Percentiles rank a stretch among this genome's conserved stretches.
phyloP scores from a whole-genome alignment of 208 protist genomes.

The Trypanosoma boissoni region DNA sequence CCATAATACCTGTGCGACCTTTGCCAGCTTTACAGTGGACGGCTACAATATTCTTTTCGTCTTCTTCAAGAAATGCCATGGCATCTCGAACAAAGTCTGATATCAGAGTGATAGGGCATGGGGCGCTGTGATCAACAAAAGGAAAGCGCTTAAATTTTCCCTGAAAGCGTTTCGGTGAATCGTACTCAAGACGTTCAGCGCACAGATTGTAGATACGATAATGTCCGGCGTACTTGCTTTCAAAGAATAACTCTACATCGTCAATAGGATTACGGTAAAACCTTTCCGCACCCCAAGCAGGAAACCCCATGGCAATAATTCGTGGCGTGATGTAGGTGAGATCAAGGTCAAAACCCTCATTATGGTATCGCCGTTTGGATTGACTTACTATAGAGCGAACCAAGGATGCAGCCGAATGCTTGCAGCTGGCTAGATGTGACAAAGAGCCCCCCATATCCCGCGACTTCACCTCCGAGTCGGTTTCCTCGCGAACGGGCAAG shows the following conservation, averaged over 20 bases:
- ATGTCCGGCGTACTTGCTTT: slow-evolving; percentile 77
- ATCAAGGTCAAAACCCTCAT: slow-evolving; percentile 92
- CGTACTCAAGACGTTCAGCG: slow-evolving; percentile 80
- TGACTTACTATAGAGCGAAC: slow-evolving; percentile 84
- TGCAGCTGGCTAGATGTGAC: slow-evolving; percentile 1
- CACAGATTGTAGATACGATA: slow-evolving; percentile 95
- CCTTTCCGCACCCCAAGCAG: slow-evolving; percentile 80
- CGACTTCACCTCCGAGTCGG: slow-evolving; percentile 1
- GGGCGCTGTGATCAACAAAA: slow-evolving; percentile 96
- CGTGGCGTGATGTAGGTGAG: slow-evolving; percentile 90
- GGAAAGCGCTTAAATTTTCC: slow-evolving; percentile 66
- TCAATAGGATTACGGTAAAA: slow-evolving; percentile 93
- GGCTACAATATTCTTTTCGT: slow-evolving; percentile 79
- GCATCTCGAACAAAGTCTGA: slow-evolving; percentile 59
- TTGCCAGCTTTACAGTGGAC: slow-evolving; percentile 98
- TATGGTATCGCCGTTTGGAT: slow-evolving; percentile 86
- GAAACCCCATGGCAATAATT: slow-evolving; percentile 94
- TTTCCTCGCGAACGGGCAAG: neutral
- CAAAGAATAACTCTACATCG: slow-evolving; percentile 91
- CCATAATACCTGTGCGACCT: slow-evolving; percentile 94
- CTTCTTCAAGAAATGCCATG: slow-evolving; percentile 43
- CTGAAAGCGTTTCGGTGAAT: slow-evolving; percentile 47
- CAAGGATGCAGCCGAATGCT: slow-evolving; percentile 23
- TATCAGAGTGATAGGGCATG: slow-evolving; percentile 81
- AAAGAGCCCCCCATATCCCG: neutral